Conservation (phyloP, 2,329 filamentous ascomycete species). For the Calonectria naviculata region DNA sequence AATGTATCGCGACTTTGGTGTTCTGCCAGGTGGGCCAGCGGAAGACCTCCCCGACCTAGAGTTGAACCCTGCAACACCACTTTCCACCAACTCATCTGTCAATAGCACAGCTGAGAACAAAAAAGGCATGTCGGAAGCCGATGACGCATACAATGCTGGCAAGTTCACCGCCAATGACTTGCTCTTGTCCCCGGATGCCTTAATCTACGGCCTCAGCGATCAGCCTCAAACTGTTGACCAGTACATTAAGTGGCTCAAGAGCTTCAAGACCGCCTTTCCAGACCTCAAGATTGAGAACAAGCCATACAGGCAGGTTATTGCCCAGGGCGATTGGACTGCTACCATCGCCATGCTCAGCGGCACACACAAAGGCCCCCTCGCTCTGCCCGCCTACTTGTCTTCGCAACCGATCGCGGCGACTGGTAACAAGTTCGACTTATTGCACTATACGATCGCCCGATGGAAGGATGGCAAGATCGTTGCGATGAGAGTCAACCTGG, state of each 20-base stretch:
- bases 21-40: not conserved
- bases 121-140: not conserved
- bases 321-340: conserved; percentile 9
- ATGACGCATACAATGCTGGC: not conserved
- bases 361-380: not conserved
- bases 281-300: conserved; percentile 1
- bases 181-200: not conserved
- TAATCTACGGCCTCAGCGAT: not conserved
- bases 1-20: not conserved
- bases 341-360: conserved; percentile 1
- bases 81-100: not conserved
- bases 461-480: conserved; percentile 3
- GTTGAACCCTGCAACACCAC: not conserved
- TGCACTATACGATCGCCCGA: conserved; percentile 1
- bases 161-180: not conserved
- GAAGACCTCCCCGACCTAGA: not conserved
- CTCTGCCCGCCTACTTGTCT: not conserved
- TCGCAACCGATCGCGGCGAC: not conserved
- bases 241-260: not conserved
- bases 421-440: not conserved
- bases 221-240: not conserved
- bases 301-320: not conserved
- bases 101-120: not conserved
- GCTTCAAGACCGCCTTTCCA: not conserved
- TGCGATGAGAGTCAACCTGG: not conserved